Base-by-base conservation (phyloP, 2,329 filamentous ascomycete species). In the Pseudogymnoascus verrucosus region DNA sequence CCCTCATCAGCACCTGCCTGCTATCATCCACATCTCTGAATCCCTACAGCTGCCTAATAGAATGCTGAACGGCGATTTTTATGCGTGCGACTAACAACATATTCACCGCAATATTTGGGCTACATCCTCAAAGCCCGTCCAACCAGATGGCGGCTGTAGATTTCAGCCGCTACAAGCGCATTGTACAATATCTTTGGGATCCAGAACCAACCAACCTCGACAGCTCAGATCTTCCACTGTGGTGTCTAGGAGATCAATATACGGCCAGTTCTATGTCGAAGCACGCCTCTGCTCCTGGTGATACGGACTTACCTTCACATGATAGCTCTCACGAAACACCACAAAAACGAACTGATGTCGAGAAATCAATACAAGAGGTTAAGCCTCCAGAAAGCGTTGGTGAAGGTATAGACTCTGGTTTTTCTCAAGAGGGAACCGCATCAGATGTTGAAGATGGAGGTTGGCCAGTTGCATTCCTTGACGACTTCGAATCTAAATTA, bases 101-200 rank as follows among this genome's bases (percentile, higher is more conserved):
- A 57, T 57, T 36, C 51, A 57, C 51, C 16, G 6, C 51, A 34
- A 57, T 34, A 57, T 57, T 57, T 57, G 51, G 51, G 51, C 51
- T 57, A 57, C 51, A 57, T 57, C n/a, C 51, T 36, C 28, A 16
- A 57, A 16, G 51, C 51, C 51, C 28, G n/a, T 57, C 26, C 28
- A 57, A 34, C 51, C 51, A 39, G 7, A 74, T 89, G 85, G 82
- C 82, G 71, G 86, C 83, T 64, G 84, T 89, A 63, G 90, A 96
- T 71, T 79, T 96, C 65, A 85, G 89, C 69, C 88, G 89, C 69
- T 86, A 88, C 73, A 90, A 91, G 76, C 89, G 89, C 67, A 86
- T 97, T 70, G 88, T 97, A 65, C 90, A 93, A 77, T 91, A 90
- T 78, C 88, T 98, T 72, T 96, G 92, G 89, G 93, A 97, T 70